Conservation (phyloP, 2,329 filamentous ascomycete species). For the Cryphonectria carpinicola region DNA sequence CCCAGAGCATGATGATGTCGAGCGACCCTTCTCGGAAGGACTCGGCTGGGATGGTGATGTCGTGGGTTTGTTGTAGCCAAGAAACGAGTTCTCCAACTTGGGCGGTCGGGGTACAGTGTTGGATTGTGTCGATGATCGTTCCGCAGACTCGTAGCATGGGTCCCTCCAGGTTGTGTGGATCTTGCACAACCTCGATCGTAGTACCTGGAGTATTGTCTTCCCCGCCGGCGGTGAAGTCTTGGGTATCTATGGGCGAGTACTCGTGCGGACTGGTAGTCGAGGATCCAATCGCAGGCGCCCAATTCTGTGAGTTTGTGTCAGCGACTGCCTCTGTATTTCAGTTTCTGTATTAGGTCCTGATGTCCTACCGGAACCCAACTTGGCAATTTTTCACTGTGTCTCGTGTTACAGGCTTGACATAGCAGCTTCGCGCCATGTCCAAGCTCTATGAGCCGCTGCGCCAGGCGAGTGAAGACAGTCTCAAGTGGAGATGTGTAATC, state of each 20-base stretch:
- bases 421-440: background rate
- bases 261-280: background rate
- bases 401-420: background rate
- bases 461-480: background rate
- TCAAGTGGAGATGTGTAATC: background rate
- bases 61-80: background rate
- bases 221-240: background rate
- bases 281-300: too few relatives aligned
- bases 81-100: background rate
- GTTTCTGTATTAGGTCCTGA: too few relatives aligned
- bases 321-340: background rate
- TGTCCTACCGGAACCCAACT: background rate
- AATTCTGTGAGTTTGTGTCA: background rate
- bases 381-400: background rate
- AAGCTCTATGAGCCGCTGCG: background rate
- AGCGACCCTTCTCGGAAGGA: background rate
- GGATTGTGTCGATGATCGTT: background rate
- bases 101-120: background rate
- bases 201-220: background rate
- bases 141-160: background rate
- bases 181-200: background rate
- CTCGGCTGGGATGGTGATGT: background rate
- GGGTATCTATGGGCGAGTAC: background rate
- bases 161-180: background rate
- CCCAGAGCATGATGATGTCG: background rate